These are phyloP conservation scores for Talaromyces sp. DNA, from an alignment of 2,329 filamentous ascomycete species.

Conservation along the genomic window DNA sequence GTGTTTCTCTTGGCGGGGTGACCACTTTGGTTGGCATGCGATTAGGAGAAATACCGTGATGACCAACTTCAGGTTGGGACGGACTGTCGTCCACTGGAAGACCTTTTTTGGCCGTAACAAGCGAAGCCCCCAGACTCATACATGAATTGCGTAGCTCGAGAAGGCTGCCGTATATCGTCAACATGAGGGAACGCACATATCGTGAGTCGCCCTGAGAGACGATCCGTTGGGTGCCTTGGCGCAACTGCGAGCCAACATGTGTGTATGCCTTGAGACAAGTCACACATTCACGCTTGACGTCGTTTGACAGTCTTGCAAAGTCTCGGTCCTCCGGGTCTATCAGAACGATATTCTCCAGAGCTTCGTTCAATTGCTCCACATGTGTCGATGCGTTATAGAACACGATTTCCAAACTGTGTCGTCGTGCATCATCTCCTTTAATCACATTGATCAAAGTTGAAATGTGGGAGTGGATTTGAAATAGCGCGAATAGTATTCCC, in stretches of 20 bases:
- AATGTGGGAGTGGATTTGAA: conserved; percentile 46
- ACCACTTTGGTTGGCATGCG: conserved; percentile 25
- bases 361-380: conserved; percentile 53
- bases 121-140: conserved; percentile 43
- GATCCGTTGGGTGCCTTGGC: conserved; percentile 46
- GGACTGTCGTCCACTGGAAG: conserved; percentile 21
- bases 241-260: conserved; percentile 45
- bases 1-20: conserved; percentile 45
- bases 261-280: conserved; percentile 48
- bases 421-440: conserved; percentile 40
- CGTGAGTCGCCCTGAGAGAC: conserved; percentile 52
- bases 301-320: conserved; percentile 33
- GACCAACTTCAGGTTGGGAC: conserved; percentile 24
- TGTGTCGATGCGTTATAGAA: conserved; percentile 53
- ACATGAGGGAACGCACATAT: conserved; percentile 55
- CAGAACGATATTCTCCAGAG: conserved; percentile 46
- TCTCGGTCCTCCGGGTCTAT: conserved; percentile 48
- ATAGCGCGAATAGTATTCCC: conserved; percentile 51
- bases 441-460: conserved; percentile 44
- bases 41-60: conserved; percentile 23
- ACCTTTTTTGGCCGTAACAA: conserved; percentile 25
- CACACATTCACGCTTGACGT: conserved; percentile 43
- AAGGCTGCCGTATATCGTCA: conserved; percentile 54
- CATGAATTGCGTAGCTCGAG: conserved; percentile 58
- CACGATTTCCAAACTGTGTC: conserved; percentile 51